Evolutionary conservation across 495 filamentous ascomycete species (phyloP).

Genomic region (Xylaria cubensis): DNA sequence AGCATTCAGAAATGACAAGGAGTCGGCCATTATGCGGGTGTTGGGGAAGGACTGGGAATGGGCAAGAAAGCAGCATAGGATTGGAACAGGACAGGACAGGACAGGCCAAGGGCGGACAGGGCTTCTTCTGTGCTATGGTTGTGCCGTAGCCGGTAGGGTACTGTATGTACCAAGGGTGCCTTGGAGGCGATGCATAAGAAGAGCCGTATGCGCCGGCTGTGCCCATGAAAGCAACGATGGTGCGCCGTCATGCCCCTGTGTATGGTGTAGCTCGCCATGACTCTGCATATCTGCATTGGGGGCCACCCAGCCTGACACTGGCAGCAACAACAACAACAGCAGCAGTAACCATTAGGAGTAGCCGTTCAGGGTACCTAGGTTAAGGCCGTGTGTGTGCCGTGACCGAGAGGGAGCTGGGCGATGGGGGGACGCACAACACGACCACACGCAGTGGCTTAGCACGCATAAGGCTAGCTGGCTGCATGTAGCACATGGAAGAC

Average conservation of each 20-base stretch:
- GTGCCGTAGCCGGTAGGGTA: conserved; percentile 10
- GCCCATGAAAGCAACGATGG: conserved; percentile 16
- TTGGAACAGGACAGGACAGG: conserved; percentile 11
- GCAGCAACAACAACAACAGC: not conserved
- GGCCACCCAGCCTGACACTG: conserved; percentile 13
- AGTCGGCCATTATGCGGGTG: conserved; percentile 26
- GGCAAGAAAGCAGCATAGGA: conserved; percentile 13
- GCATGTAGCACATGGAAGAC: conserved; percentile 19
- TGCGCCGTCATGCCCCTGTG: conserved; percentile 17
- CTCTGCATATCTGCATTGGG: conserved; percentile 25
- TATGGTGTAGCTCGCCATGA: conserved; percentile 21
- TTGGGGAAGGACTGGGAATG: conserved; percentile 20
- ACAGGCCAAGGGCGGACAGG: conserved; percentile 11
- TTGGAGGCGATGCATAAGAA: conserved; percentile 22
- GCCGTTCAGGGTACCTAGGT: not conserved
- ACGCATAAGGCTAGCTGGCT: conserved; percentile 23
- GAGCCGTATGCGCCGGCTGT: conserved; percentile 15
- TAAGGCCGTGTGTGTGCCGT: no score
- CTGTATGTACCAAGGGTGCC: conserved; percentile 21
- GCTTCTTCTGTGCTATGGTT: conserved; percentile 15
- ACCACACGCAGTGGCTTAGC: conserved; percentile 12
- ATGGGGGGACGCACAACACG: conserved; percentile 10
- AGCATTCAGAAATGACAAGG: conserved; percentile 31
- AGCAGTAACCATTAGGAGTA: not conserved
- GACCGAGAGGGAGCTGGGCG: not conserved